Conservation (phyloP, 805 yeast species). For the Geotrichum ghanense region DNA sequence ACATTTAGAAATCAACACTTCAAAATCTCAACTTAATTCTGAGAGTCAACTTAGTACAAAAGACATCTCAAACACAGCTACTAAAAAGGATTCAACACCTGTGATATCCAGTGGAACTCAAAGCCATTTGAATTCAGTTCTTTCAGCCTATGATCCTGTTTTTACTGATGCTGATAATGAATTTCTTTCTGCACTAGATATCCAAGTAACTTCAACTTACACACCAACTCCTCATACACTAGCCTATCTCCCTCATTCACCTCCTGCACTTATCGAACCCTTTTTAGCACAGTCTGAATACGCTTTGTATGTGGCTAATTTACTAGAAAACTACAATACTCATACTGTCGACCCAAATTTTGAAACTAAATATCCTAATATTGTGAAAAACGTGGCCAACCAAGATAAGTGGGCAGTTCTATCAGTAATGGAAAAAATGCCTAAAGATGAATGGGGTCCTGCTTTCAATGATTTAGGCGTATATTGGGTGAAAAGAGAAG, state of each 20-base stretch:
- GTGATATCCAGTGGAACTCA: no score
- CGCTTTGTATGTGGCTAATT: background rate
- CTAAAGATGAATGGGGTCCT: background rate
- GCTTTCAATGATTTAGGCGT: background rate
- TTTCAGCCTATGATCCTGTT: background rate
- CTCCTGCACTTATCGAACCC: background rate
- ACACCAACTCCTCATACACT: background rate
- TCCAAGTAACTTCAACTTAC: background rate
- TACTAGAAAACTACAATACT: background rate
- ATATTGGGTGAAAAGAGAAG: background rate
- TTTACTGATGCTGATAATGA: background rate
- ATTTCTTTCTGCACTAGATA: background rate
- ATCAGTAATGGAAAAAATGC: background rate
- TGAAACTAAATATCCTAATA: background rate
- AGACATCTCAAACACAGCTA: background rate
- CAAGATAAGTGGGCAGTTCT: background rate
- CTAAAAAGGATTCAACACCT: no score
- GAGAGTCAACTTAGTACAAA: background rate
- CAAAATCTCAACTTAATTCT: background rate
- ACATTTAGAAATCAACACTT: conserved; percentile 12
- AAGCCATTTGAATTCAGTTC: no score
- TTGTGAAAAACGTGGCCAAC: background rate
- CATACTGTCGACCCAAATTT: background rate
- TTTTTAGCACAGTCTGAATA: background rate
- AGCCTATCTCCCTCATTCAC: background rate